A percentile compares a stretch with the other conserved stretches of the same genome.
These are phyloP conservation scores for Penicillium diatomitis DNA, from an alignment of 495 filamentous ascomycete genomes.

Conservation along the genomic window DNA sequence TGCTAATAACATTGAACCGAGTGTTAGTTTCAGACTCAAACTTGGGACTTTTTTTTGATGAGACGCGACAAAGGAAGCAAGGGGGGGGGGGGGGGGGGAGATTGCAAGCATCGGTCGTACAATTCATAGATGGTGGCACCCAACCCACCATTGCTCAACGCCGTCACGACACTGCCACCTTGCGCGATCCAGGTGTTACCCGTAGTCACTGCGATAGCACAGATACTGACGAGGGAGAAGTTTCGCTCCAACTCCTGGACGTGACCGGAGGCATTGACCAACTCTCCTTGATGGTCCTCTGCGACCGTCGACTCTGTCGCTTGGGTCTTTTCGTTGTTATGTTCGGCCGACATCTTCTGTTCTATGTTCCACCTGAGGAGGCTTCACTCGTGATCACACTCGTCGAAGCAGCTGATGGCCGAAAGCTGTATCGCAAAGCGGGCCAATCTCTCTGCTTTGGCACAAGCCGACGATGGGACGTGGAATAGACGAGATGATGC, in stretches of 20 bases:
- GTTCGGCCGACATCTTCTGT: conserved; percentile 11
- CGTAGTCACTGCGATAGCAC: conserved; percentile 44
- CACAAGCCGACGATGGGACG: no score
- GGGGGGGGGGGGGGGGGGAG: no score
- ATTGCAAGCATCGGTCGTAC: conserved; percentile 7
- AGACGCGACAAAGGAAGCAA: background rate
- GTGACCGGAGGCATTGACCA: conserved; percentile 50
- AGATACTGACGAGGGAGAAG: conserved; percentile 50
- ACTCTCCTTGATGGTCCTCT: conserved; percentile 17
- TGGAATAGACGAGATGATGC: no score
- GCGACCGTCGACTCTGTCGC: conserved; percentile 15
- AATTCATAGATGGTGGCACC: conserved; percentile 46
- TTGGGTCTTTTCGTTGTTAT: conserved; percentile 8
- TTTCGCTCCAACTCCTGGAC: conserved; percentile 51
- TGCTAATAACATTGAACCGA: conserved; percentile 11
- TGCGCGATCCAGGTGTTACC: conserved; percentile 54
- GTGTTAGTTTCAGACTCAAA: no score
- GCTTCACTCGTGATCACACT: no score
- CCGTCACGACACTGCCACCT: conserved; percentile 40
- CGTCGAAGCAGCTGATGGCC: no score
- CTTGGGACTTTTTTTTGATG: no score
- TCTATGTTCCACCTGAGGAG: no score
- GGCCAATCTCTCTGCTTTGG: no score
- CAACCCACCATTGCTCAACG: conserved; percentile 41
- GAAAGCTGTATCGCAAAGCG: no score